These are phyloP conservation scores for Inonotus obliquus DNA, from an alignment of 1,284 basidiomycete genomes.

Conservation along the genomic window DNA sequence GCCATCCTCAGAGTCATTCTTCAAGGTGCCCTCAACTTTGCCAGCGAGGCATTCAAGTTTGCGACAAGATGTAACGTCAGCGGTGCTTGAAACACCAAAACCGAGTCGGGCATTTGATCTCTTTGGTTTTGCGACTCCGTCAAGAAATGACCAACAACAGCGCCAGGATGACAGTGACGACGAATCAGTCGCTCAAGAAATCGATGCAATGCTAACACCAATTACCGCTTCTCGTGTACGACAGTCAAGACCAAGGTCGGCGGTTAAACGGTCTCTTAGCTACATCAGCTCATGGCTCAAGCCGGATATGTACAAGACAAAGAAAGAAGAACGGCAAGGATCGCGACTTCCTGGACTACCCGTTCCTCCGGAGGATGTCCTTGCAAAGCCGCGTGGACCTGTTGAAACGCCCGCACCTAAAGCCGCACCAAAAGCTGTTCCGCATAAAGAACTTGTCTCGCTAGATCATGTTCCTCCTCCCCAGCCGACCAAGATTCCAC, in stretches of 20 bases:
- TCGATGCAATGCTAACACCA: conserved; percentile 14
- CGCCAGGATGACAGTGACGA: conserved; percentile 13
- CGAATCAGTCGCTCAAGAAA: conserved; percentile 9
- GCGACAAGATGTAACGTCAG: conserved; percentile 36
- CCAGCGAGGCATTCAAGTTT: conserved; percentile 56
- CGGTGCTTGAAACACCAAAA: conserved; percentile 5
- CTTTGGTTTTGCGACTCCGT: conserved; percentile 13
- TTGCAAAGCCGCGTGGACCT: conserved; percentile 46
- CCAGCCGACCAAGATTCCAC: conserved; percentile 40
- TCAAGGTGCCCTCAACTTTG: conserved; percentile 31
- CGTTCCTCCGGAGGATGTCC: conserved; percentile 46
- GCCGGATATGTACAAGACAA: conserved; percentile 11
- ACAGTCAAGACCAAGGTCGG: conserved; percentile 1
- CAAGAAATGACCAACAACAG: neutral
- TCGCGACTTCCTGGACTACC: conserved; percentile 38
- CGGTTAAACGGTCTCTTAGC: conserved; percentile 17
- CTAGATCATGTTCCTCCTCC: conserved; percentile 46
- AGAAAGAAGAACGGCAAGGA: conserved; percentile 6
- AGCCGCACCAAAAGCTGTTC: conserved; percentile 37
- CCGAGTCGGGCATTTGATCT: neutral
- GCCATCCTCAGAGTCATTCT: conserved; percentile 11
- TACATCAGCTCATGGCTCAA: conserved; percentile 18
- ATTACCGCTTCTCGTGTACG: conserved; percentile 1
- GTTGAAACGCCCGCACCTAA: conserved; percentile 54
- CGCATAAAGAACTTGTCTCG: conserved; percentile 59